Evolutionary conservation across 2,329 filamentous ascomycete species (phyloP), one percentile per base, ranked within the genome.

Genomic region (Onygena corvina): DNA sequence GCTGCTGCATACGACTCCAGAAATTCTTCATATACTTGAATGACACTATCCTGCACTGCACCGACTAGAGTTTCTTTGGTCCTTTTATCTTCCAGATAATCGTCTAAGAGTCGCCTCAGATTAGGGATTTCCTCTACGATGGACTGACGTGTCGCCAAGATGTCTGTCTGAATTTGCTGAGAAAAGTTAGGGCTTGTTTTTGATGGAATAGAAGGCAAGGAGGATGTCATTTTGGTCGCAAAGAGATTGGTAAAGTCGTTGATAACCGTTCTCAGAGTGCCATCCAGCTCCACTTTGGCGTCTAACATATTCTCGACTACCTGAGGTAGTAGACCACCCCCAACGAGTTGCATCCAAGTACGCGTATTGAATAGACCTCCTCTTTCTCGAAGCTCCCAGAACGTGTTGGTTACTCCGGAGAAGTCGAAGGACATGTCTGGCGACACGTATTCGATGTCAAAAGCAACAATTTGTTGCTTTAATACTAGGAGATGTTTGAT

Each of bases 381-480:
- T 27, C 79, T 74, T 49, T 80, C 75, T 34, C 80, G 76, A 2
- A 84, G 69, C 58, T 83, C 80, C 71, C 77, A 82, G 64, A 84
- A 83, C 1, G 80, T 82, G 54, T 71, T 77, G 3, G 77, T 79
- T 9, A 83, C 68, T 46, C 72, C 74, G n/a, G 77, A 79, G 61
- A 83, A 81, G 64, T 83, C 80, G 61, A 83, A 75, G 11, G 75
- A 74, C 44, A 83, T 70, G 53, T 83, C 80, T 3, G 80, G 79
- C 1, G 77, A 76, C 16, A 81, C 76, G 58, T 76, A 83, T 61
- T 83, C 89, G 56, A 98, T 95, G 68, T 98, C 92, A 53, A 98
- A 88, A 7, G 89, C 89, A 21, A 98, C 81, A 47, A 98, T 84
- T 63, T 95, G 86, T 62, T 95, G 93, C 67, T 96, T 96, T 47